Evolutionary conservation across 2,329 filamentous ascomycete species (phyloP), one percentile per base, ranked within the genome.

Genomic region (Fusarium napiforme): DNA sequence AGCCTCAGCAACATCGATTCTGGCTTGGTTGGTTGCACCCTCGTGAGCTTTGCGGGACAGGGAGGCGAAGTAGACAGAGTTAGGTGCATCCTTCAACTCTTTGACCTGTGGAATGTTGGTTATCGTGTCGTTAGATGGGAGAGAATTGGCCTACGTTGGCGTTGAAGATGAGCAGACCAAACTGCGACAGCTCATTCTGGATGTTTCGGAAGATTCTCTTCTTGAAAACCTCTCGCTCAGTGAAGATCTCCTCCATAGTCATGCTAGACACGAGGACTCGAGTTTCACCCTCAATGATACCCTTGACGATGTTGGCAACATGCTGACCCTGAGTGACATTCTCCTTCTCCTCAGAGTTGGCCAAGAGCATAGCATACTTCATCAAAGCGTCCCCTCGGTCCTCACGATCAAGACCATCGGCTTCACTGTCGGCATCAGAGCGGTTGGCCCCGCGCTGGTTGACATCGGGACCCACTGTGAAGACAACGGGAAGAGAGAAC

Each of bases 181-280:
- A 96, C 76, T 95, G 92, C 72, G 92, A 88, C 4, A 97, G 87
- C 81, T 97, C 94, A 66, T 88, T 88, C 79, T 95, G 93, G 64
- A 96, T 93, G 80, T 93, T 93, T 73, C 86, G 86, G 82, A 92
- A 92, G 76, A 93, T 92, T 74, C 92, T 91, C 74, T 87, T 88
- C 85, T 96, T 94, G 85, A 95, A 95, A 47, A 92, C 85, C 75
- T 93, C 91, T 39, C 93, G 87, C 82, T 93, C 91, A 68, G 91
- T 92, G 82, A 95, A 95, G 67, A 97, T 93, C 82, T 96, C 93
- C 80, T 96, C 93, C 93, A 96, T 96, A n/a, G 93, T 95, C 93
- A 97, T 96, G 75, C 90, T 92, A 1, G 91, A 93, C 46, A 97
- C 93, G 60, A 97, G 90, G 10, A 94, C 92, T 66, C 94, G 89